These are phyloP conservation scores for Gloeophyllum trabeum DNA, from an alignment of 768 basidiomycete species.

Conservation along the genomic window DNA sequence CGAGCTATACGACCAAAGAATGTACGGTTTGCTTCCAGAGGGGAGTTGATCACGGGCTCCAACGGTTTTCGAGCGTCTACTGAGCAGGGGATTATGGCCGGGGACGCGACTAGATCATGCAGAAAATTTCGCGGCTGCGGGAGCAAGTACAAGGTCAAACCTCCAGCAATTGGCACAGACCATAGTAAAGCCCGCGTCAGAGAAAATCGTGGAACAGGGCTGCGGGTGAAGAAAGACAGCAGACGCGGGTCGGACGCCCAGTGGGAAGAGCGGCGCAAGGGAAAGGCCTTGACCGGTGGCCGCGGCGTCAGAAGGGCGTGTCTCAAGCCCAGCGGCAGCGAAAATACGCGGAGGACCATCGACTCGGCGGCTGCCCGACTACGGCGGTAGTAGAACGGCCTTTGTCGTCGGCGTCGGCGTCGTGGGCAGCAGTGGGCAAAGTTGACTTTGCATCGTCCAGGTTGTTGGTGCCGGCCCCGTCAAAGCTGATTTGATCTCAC, in stretches of 20 bases:
- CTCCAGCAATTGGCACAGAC: slow-evolving; percentile 47
- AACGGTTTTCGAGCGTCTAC: too few relatives aligned
- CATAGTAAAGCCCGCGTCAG: slow-evolving; percentile 28
- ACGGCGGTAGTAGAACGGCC: too few relatives aligned
- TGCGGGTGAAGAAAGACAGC: slow-evolving; percentile 23
- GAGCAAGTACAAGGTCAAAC: slow-evolving; percentile 36
- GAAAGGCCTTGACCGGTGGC: slow-evolving; percentile 5
- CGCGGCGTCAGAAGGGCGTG: slow-evolving; percentile 13
- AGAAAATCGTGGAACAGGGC: slow-evolving; percentile 17
- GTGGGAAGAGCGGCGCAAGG: slow-evolving; percentile 17
- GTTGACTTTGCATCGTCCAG: too few relatives aligned
- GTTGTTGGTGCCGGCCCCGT: too few relatives aligned
- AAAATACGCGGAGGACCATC: slow-evolving; percentile 16
- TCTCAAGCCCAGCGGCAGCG: slow-evolving; percentile 16
- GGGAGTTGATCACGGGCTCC: slow-evolving; percentile 40
- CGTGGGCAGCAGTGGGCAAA: too few relatives aligned
- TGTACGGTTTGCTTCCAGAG: slow-evolving; percentile 47
- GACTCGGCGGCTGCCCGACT: neutral
- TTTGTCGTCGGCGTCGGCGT: too few relatives aligned
- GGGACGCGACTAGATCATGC: slow-evolving; percentile 37
- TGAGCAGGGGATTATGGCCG: slow-evolving; percentile 37
- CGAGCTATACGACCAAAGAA: slow-evolving; percentile 29
- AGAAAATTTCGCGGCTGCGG: slow-evolving; percentile 30
- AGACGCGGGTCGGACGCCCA: slow-evolving; percentile 9
- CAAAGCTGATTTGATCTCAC: too few relatives aligned